A percentile compares a stretch with the other conserved stretches of the same genome.
Conservation (phyloP, 116 monocot species). For the Posidonia oceanica region DNA sequence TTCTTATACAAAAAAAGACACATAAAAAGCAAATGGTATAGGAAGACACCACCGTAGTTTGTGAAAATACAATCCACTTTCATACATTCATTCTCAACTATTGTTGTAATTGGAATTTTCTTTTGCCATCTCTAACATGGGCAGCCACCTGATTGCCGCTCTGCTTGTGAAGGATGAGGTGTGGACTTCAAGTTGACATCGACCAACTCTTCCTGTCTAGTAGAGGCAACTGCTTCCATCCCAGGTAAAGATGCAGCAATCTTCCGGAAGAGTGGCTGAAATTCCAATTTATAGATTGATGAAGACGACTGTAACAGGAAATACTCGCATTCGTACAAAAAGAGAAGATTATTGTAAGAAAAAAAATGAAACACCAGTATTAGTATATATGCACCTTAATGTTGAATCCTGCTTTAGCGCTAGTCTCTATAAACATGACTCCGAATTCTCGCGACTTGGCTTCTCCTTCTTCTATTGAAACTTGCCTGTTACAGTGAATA, state of each 20-base stretch:
- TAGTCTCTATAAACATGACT: slow-evolving; percentile 12
- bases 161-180: not conserved
- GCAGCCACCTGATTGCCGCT: not conserved
- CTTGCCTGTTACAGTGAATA: slow-evolving; percentile 2
- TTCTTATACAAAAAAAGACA: too few species aligned
- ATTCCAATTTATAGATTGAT: not conserved
- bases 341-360: not conserved
- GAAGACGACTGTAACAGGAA: too few species aligned
- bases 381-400: slow-evolving; percentile 2
- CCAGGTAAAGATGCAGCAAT: slow-evolving; percentile 16
- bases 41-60: too few species aligned
- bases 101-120: not conserved
- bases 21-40: too few species aligned
- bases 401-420: slow-evolving; percentile 14
- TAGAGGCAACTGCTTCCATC: slow-evolving; percentile 4
- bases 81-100: too few species aligned
- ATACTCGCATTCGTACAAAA: too few species aligned
- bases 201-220: slow-evolving; percentile 10
- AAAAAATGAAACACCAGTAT: not conserved
- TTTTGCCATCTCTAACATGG: not conserved
- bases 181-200: slow-evolving; percentile 15
- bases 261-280: slow-evolving; percentile 15
- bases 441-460: slow-evolving; percentile 6
- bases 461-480: slow-evolving; percentile 14
- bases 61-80: too few species aligned